Conservation (phyloP, 371 early-diverging fungal genomes). For the Mucor sp. region DNA sequence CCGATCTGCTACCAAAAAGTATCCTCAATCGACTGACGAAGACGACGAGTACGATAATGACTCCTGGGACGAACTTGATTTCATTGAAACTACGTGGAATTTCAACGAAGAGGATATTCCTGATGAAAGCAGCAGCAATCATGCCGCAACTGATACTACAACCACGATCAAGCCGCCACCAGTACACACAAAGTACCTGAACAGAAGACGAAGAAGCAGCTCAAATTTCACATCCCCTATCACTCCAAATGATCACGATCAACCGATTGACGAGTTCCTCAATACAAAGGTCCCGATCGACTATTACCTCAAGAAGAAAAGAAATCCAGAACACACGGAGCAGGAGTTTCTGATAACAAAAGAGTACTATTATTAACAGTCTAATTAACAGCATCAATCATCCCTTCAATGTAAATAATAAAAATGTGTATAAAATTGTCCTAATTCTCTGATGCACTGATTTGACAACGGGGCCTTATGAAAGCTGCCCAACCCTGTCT, state of each 20-base stretch:
- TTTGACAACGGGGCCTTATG: background rate
- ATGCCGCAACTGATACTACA: background rate
- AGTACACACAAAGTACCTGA: slow-evolving; percentile 4
- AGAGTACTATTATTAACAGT: slow-evolving; percentile 11
- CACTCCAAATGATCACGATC: slow-evolving; percentile 18
- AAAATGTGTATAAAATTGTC: background rate
- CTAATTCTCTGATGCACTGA: background rate
- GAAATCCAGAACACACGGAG: background rate
- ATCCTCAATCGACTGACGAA: background rate
- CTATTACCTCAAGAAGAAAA: background rate
- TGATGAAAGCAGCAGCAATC: background rate
- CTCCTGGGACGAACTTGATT: slow-evolving; percentile 18
- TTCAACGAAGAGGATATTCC: slow-evolving; percentile 14
- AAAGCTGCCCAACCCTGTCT: too few relatives aligned
- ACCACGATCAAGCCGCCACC: slow-evolving; percentile 9
- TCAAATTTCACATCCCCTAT: slow-evolving; percentile 13
- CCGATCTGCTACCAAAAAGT: background rate
- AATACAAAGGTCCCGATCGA: background rate
- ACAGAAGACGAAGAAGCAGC: background rate
- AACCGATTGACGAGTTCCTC: slow-evolving; percentile 1
- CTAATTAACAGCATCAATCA: background rate
- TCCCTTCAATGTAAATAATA: background rate
- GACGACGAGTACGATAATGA: slow-evolving; percentile 9
- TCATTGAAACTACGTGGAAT: slow-evolving; percentile 17
- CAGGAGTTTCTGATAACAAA: slow-evolving; percentile 2